A percentile compares a stretch with the other conserved stretches of the same genome.
phyloP scores from a whole-genome alignment of 2,329 filamentous ascomycete genomes.

The Penicillium occitanis region DNA sequence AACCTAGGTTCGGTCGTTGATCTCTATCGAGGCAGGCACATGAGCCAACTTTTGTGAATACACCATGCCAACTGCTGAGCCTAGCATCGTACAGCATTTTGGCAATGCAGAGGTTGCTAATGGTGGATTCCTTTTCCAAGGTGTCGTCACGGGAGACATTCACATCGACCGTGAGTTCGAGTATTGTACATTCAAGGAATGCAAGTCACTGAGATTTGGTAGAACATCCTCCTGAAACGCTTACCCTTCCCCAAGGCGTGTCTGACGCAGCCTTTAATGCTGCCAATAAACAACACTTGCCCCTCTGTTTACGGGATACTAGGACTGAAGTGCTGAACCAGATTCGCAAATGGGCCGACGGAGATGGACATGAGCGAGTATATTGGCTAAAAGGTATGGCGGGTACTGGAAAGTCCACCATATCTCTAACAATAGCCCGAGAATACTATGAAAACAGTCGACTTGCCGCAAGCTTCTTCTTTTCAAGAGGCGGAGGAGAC shows the following conservation, averaged over 20 bases:
- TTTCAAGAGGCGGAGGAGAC: conserved; percentile 24
- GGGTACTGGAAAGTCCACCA: conserved; percentile 22
- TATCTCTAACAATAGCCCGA: conserved; percentile 21
- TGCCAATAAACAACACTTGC: conserved; percentile 25
- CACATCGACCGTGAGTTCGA: not conserved
- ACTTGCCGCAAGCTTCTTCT: conserved; percentile 29
- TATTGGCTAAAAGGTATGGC: conserved; percentile 20
- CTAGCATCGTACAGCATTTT: not conserved
- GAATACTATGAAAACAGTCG: conserved; percentile 12
- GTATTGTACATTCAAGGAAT: not conserved
- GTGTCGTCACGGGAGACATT: not conserved
- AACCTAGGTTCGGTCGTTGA: no score
- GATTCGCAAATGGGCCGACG: conserved; percentile 26
- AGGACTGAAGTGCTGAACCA: conserved; percentile 28
- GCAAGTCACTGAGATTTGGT: not conserved
- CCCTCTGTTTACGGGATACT: conserved; percentile 28
- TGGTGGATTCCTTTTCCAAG: conserved; percentile 2
- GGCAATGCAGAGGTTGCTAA: conserved; percentile 7
- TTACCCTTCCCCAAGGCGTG: not conserved
- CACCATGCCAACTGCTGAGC: not conserved
- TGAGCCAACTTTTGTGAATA: not conserved
- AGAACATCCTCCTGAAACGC: not conserved
- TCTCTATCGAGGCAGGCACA: not conserved
- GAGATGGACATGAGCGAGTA: conserved; percentile 19
- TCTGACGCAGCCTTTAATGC: conserved; percentile 26